Percentiles rank a stretch among this genome's conserved stretches.
Evolutionary conservation across 2,329 filamentous ascomycete species (phyloP).

Genomic region (Xylariaceae sp.): DNA sequence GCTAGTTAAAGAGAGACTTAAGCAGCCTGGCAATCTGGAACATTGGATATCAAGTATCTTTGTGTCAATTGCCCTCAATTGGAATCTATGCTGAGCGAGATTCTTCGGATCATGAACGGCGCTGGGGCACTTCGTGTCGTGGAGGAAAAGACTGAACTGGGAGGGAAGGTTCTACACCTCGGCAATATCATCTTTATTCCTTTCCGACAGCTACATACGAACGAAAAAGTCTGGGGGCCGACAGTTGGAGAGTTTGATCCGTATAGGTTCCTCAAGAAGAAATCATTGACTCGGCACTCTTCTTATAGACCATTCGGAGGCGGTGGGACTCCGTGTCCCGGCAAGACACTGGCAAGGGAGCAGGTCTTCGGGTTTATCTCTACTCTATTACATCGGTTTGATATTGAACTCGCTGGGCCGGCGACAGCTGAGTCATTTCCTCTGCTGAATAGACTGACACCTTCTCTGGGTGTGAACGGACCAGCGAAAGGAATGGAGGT

Average conservation of each 20-base stretch:
- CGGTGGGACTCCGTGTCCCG: constrained; percentile 6
- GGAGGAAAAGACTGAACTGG: not conserved
- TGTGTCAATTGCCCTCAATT: constrained; percentile 5
- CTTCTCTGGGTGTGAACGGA: too few species aligned
- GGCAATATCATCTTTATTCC: constrained; percentile 4
- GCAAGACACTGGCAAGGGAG: constrained; percentile 2
- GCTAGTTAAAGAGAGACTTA: constrained; percentile 6
- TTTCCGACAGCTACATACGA: constrained; percentile 3
- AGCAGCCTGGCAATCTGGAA: constrained; percentile 1
- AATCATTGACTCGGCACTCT: not conserved
- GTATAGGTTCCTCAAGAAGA: constrained; percentile 5
- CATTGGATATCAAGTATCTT: constrained; percentile 8
- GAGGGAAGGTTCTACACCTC: not conserved
- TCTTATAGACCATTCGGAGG: constrained; percentile 11
- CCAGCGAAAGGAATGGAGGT: too few species aligned
- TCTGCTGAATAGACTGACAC: too few species aligned
- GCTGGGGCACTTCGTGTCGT: not conserved
- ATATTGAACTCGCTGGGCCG: too few species aligned
- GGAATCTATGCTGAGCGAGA: constrained; percentile 3
- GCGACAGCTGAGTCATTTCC: too few species aligned
- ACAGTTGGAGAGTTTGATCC: constrained; percentile 2
- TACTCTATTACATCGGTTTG: constrained; percentile 2
- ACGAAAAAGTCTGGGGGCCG: constrained; percentile 5
- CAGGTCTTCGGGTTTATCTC: constrained; percentile 8
- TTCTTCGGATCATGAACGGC: not conserved